Evolutionary conservation across 192 early-diverging fungal species (phyloP), one percentile per base, ranked within the genome.

Genomic region (Geranomyces michiganensis): DNA sequence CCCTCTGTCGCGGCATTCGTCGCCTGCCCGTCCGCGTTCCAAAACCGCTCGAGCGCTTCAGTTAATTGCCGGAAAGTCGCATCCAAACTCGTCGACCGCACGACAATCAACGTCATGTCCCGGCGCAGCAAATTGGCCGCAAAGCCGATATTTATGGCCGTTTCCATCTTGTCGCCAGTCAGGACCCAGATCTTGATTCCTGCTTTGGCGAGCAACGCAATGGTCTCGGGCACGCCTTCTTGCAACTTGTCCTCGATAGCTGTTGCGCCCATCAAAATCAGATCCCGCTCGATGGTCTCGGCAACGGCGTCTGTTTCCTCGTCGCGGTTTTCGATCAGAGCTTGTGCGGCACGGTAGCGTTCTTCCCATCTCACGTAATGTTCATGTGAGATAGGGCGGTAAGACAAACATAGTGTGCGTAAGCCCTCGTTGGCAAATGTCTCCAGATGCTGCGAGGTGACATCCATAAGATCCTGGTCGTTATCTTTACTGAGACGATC

Each of bases 71-170:
- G 55, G 59, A 83, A 82, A 0, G 86, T 80, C n/a, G 83, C 79
- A 30, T 89, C 80, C 17, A 74, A 63, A 1, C 56, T 78, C 19
- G 29, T 41, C 0, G 68, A 79, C 62, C 78, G 65, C 65, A 89
- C 84, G 45, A 88, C 82, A 33, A 89, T 86, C 17, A 89, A 71
- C 30, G 75, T 65, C 84, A 84, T 82, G 45, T 76, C 66, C 33
- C 70, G 49, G 53, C 71, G 75, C 30, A 89, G 69, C 2, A 89
- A 68, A 67, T 85, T 81, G 70, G 80, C 82, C n/a, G 87, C 66
- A 84, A 97, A 97, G 3, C 95, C 95, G 78, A 99, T 97, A 76
- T 97, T 97, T 79, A 99, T 97, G 17, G 97, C 97, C 0, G 97
- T 99, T 79, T 99, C 97, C 81, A 97, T 77, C 74, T 97, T 97